Evolutionary conservation across 2,329 filamentous ascomycete genomes (phyloP), one percentile per base, ranked within the genome.

Genomic region (Xylariaceae sp.): DNA sequence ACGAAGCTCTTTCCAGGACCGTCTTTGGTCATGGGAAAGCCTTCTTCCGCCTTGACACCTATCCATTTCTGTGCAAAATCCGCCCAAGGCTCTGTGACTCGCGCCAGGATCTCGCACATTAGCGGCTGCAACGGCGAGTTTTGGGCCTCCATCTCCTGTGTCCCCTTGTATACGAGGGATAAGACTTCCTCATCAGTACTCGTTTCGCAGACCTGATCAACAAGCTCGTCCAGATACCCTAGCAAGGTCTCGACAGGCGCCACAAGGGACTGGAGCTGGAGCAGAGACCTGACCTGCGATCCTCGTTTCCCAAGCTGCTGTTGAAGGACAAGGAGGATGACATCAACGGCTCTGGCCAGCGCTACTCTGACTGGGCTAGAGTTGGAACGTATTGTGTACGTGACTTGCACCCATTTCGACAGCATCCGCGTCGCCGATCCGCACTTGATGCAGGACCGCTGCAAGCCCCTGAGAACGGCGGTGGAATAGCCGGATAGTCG

Each of bases 51-150:
- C 43, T 68, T 72, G 9, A 86, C 71, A 0, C 87, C 87, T 43
- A 89, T 77, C 85, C 86, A 92, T 53, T 81, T 78, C 48, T 83
- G 74, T 6, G 84, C 67, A 36, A 81, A 73, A 36, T 79, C 72
- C 7, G 85, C 64, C 76, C 82, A 88, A 1, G 83, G 83, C 18
- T 64, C 62, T 1, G 78, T 78, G 1, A 83, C 77, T 27, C 74
- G 68, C 31, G 70, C 67, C 12, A 92, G 59, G 0, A 90, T 69
- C 45, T 87, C 78, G 12, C 80, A 74, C 54, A 87, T 73, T 21
- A 86, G 71, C 15, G 74, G 70, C 14, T 76, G 74, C 15, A 88
- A 61, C 41, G 78, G 74, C 9, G 67, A 70, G 9, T 76, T 64
- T 36, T 80, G 76, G 1, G 79, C 75, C 45, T 78, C 74, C 18